A percentile compares a stretch with the other conserved stretches of the same genome.
Evolutionary conservation across 1,139 yeast genomes (phyloP).

Genomic region (Diutina pseudorugosa): DNA sequence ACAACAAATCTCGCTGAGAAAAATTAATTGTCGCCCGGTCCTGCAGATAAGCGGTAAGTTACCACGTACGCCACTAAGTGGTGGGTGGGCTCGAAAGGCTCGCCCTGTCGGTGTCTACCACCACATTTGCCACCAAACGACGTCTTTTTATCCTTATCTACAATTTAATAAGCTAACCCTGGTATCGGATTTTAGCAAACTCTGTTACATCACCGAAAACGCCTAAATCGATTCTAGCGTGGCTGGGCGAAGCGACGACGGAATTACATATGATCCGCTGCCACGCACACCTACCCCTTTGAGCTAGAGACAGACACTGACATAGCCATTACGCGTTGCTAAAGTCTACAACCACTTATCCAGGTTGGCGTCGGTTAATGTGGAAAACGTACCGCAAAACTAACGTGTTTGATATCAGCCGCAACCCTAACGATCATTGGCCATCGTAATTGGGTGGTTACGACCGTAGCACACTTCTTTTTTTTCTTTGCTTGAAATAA

Average conservation of each 20-base stretch:
- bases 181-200: too few relatives aligned
- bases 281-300: neutral
- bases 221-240: neutral
- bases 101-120: too few relatives aligned
- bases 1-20: conserved; percentile 11
- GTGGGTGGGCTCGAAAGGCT: too few relatives aligned
- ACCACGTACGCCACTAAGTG: conserved; percentile 3
- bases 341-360: too few relatives aligned
- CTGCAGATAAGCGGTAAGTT: neutral
- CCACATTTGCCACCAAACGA: too few relatives aligned
- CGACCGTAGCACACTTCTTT: neutral
- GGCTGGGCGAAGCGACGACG: neutral
- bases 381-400: neutral
- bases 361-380: too few relatives aligned
- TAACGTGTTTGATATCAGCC: neutral
- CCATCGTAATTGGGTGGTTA: neutral
- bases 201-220: neutral
- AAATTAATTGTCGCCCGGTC: neutral
- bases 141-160: too few relatives aligned
- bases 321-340: too few relatives aligned
- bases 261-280: neutral
- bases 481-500: neutral
- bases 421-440: neutral
- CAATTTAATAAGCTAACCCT: neutral
- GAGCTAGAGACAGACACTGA: neutral